Evolutionary conservation across 2,329 filamentous ascomycete genomes (phyloP).

Genomic region (Monosporascus ibericus): DNA sequence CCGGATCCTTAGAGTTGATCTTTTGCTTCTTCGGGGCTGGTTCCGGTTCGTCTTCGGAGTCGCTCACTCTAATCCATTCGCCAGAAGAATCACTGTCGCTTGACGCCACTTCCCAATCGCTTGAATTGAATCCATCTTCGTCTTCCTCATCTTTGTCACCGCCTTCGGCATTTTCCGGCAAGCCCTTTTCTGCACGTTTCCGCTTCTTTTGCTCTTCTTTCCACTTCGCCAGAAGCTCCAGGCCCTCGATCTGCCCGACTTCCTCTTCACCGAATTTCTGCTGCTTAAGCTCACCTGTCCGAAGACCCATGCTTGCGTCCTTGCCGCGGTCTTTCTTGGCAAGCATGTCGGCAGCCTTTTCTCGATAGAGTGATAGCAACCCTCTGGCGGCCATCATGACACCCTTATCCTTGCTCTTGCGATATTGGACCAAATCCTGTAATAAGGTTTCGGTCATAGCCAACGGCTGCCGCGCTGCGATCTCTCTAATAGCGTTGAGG

Average conservation of each 20-base stretch:
- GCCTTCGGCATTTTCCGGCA: slow-evolving; percentile 55
- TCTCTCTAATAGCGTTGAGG: slow-evolving; percentile 89
- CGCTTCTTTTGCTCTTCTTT: slow-evolving; percentile 82
- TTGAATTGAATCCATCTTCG: slow-evolving; percentile 48
- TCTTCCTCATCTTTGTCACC: slow-evolving; percentile 57
- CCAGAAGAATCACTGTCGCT: slow-evolving; percentile 64
- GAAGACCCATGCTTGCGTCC: slow-evolving; percentile 77
- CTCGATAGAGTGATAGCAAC: slow-evolving; percentile 81
- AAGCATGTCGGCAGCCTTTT: slow-evolving; percentile 83
- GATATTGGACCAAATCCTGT: slow-evolving; percentile 92
- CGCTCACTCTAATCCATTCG: slow-evolving; percentile 90
- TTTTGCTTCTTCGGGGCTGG: slow-evolving; percentile 62
- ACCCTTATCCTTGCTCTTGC: slow-evolving; percentile 96
- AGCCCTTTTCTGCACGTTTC: slow-evolving; percentile 63
- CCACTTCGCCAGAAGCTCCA: slow-evolving; percentile 87
- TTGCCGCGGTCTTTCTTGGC: slow-evolving; percentile 89
- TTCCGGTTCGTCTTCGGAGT: slow-evolving; percentile 73
- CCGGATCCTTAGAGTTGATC: slow-evolving; percentile 29
- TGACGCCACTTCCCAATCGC: slow-evolving; percentile 57
- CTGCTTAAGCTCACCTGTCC: slow-evolving; percentile 67
- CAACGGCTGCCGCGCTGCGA: slow-evolving; percentile 87
- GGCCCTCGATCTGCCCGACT: slow-evolving; percentile 76
- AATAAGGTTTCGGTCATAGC: slow-evolving; percentile 94
- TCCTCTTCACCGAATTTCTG: slow-evolving; percentile 78
- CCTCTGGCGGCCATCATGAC: slow-evolving; percentile 99